Evolutionary conservation across 345 rosid genomes (phyloP).

Genomic region (Hevea brasiliensis): DNA sequence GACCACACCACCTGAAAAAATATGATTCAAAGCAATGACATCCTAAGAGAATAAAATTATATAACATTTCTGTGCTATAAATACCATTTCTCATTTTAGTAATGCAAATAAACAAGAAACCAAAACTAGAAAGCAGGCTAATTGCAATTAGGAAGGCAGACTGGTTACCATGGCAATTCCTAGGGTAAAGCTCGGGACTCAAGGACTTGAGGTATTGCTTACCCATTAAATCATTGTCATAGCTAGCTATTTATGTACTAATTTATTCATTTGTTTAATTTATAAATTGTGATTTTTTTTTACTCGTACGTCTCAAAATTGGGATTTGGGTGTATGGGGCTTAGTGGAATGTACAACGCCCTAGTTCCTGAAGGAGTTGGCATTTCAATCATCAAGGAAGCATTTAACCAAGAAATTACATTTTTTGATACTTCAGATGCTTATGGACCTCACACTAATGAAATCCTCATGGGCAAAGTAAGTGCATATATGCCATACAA

Average conservation of each 20-base stretch:
- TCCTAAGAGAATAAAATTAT: too few species aligned
- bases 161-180: too few species aligned
- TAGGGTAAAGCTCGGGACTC: conserved; percentile 7
- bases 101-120: too few species aligned
- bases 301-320: conserved; percentile 36
- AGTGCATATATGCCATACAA: too few species aligned
- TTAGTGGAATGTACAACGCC: conserved; percentile 28
- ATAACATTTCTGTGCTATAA: too few species aligned
- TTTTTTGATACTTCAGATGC: conserved; percentile 10
- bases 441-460: conserved; percentile 37
- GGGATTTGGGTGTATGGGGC: conserved; percentile 44
- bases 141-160: too few species aligned
- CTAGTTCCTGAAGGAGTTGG: conserved; percentile 35
- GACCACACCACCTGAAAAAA: too few species aligned
- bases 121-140: too few species aligned
- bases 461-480: conserved; percentile 39
- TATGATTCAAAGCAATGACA: too few species aligned
- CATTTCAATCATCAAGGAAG: conserved; percentile 35
- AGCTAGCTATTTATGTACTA: too few species aligned
- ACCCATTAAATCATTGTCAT: too few species aligned
- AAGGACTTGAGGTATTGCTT: background rate
- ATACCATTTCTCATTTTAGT: too few species aligned
- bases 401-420: conserved; percentile 27
- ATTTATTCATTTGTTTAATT: background rate
- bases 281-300: background rate